A percentile compares a stretch with the other conserved stretches of the same genome.
These are phyloP conservation scores for Macadamia tetraphylla DNA, from an alignment of 164 flowering plant genomes.

Conservation along the genomic window DNA sequence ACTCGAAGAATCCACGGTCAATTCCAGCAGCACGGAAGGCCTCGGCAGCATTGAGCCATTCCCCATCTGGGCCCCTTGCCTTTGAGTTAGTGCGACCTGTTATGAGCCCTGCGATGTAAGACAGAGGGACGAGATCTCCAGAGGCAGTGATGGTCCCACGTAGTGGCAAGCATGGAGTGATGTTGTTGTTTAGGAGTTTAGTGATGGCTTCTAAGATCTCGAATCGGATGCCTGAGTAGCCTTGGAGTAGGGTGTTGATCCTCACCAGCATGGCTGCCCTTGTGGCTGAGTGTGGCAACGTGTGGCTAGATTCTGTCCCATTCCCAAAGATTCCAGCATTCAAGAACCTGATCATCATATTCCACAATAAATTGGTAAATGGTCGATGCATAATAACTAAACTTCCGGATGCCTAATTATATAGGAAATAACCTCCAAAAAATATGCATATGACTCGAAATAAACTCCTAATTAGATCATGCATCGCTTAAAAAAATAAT, in stretches of 20 bases:
- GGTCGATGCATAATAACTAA: no score
- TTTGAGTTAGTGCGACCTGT: constrained; percentile 58
- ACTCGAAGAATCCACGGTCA: constrained; percentile 40
- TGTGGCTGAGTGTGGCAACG: constrained; percentile 43
- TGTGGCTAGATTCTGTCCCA: constrained; percentile 40
- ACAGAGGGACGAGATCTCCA: constrained; percentile 59
- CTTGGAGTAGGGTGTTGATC: constrained; percentile 63
- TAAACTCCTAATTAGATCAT: no score
- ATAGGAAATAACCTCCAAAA: no score
- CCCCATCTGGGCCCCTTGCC: constrained; percentile 39
- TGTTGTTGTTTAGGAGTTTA: constrained; percentile 41
- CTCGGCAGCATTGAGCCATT: constrained; percentile 29
- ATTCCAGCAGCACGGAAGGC: constrained; percentile 44
- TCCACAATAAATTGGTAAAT: no score
- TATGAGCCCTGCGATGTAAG: constrained; percentile 59
- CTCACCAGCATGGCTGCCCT: constrained; percentile 69
- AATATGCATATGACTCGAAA: no score
- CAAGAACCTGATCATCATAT: constrained; percentile 28
- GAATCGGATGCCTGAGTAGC: constrained; percentile 66
- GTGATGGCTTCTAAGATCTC: constrained; percentile 59
- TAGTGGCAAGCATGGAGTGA: constrained; percentile 60
- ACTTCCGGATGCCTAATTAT: no score
- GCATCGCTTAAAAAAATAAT: no score
- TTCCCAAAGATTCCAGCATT: constrained; percentile 58
- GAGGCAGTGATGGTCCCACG: constrained; percentile 64